phyloP scores from a whole-genome alignment of 2,329 filamentous ascomycete genomes.

The Ophiocordyceps australis region DNA sequence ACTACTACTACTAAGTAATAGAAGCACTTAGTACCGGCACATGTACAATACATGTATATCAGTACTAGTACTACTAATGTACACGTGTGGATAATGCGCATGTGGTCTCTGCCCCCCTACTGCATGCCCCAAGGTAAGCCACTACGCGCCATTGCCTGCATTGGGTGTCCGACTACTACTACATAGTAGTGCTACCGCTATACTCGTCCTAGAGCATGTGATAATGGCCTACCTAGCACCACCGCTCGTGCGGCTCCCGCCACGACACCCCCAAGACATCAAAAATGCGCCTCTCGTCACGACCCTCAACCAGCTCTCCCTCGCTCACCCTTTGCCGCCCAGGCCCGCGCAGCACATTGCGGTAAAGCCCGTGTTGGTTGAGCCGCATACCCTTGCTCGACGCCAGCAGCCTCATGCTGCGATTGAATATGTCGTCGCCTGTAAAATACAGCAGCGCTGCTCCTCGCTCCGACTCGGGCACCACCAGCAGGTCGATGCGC shows the following conservation, averaged over 20 bases:
- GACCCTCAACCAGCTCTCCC: conserved; percentile 55
- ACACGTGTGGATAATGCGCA: no score
- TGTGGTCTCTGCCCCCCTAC: no score
- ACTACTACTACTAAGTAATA: no score
- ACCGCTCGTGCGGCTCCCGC: conserved; percentile 58
- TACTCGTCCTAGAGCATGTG: background rate
- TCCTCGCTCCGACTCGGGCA: conserved; percentile 62
- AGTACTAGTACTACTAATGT: no score
- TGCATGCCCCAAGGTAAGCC: no score
- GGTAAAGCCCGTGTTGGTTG: conserved; percentile 69
- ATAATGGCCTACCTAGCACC: conserved; percentile 35
- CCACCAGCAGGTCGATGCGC: conserved; percentile 69
- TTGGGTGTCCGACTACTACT: no score
- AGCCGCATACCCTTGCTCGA: conserved; percentile 66
- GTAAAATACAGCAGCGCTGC: conserved; percentile 91
- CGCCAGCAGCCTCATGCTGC: conserved; percentile 65
- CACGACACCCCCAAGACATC: conserved; percentile 68
- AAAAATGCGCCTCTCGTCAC: conserved; percentile 65
- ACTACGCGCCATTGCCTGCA: no score
- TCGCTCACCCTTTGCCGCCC: conserved; percentile 42
- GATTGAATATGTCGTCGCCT: conserved; percentile 87
- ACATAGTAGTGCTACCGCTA: background rate
- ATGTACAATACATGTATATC: no score
- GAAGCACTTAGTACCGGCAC: no score
- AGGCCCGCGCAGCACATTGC: conserved; percentile 43